Percentiles rank a stretch among this genome's conserved stretches.
Evolutionary conservation across 306 rosid species (phyloP).

Genomic region (Vigna angularis): DNA sequence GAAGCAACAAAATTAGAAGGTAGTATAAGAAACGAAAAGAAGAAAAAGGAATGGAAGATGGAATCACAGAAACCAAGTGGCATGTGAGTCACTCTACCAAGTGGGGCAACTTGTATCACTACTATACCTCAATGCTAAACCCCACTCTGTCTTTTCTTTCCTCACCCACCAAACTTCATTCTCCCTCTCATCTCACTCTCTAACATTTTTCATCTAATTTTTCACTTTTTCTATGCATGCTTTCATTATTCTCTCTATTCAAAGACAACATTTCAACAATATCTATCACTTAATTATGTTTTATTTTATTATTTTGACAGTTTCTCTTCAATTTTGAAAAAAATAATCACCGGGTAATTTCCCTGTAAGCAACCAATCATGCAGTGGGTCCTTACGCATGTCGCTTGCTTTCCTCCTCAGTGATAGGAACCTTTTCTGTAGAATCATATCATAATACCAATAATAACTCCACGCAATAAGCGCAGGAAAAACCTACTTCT

Average conservation of each 20-base stretch:
- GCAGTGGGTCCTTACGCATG: slow-evolving; percentile 46
- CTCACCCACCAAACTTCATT: slow-evolving; percentile 40
- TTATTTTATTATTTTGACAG: not conserved
- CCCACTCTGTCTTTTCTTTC: slow-evolving; percentile 57
- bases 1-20: slow-evolving; percentile 23
- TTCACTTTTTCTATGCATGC: slow-evolving; percentile 29
- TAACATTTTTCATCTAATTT: slow-evolving; percentile 3
- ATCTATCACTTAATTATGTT: not conserved
- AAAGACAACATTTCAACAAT: slow-evolving; percentile 1
- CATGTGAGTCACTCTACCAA: slow-evolving; percentile 76
- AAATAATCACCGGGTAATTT: not conserved
- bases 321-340: no score
- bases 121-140: slow-evolving; percentile 55
- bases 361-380: slow-evolving; percentile 24
- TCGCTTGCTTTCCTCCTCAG: slow-evolving; percentile 23
- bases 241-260: slow-evolving; percentile 20
- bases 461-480: slow-evolving; percentile 38
- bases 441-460: not conserved
- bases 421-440: slow-evolving; percentile 10
- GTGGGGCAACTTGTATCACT: slow-evolving; percentile 65
- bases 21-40: not conserved
- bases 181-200: slow-evolving; percentile 41
- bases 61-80: slow-evolving; percentile 45
- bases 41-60: slow-evolving; percentile 23
- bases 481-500: slow-evolving; percentile 12